Evolutionary conservation across 176 grass and related monocot species (phyloP).

Genomic region (Chloris gayana): DNA sequence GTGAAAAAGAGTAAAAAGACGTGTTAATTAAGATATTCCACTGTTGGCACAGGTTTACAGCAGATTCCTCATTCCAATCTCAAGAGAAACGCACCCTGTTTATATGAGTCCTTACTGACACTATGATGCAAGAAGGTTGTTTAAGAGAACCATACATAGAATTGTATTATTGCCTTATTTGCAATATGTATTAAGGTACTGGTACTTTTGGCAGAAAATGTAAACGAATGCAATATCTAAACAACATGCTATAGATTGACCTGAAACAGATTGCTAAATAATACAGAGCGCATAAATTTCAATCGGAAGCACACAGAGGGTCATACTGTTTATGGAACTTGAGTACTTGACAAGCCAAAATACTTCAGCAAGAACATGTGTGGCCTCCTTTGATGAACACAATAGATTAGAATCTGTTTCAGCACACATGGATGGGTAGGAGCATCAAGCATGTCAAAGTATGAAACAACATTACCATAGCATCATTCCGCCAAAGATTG

Average conservation of each 20-base stretch:
- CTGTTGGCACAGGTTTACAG: constrained; percentile 1
- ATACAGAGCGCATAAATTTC: constrained; percentile 30
- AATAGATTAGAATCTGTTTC: constrained; percentile 36
- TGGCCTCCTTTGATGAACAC: constrained; percentile 14
- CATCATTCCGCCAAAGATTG: background rate
- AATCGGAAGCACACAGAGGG: background rate
- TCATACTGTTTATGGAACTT: constrained; percentile 2
- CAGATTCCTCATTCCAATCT: constrained; percentile 17
- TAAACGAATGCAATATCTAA: constrained; percentile 26
- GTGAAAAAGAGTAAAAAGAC: background rate
- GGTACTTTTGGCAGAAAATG: constrained; percentile 17
- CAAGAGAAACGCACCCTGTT: background rate
- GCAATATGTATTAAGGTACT: background rate
- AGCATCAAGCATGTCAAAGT: constrained; percentile 6
- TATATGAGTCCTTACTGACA: constrained; percentile 1
- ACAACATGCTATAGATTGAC: constrained; percentile 18
- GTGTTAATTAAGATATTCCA: background rate
- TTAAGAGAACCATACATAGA: constrained; percentile 1
- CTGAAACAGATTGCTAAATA: constrained; percentile 25
- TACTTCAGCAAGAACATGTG: constrained; percentile 36
- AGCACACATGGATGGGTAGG: constrained; percentile 34
- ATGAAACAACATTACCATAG: constrained; percentile 16
- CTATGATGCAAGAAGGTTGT: constrained; percentile 18
- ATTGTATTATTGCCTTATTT: background rate
- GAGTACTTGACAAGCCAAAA: constrained; percentile 13